phyloP scores from a whole-genome alignment of 108 stramenopile genomes.

The Cyclotella distinguenda region DNA sequence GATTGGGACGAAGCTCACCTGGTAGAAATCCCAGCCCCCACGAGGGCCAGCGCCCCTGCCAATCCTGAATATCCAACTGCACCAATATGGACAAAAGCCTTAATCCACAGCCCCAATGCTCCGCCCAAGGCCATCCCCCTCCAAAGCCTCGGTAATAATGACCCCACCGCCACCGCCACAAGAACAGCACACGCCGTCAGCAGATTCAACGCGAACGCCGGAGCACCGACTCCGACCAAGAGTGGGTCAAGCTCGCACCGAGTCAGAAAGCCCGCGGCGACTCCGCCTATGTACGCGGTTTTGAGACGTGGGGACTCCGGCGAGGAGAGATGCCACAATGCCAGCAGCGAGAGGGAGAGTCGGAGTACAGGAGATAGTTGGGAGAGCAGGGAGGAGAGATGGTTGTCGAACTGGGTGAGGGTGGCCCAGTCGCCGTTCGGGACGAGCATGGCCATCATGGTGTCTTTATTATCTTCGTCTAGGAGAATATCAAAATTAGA shows the following conservation, averaged over 20 bases:
- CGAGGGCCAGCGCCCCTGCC: background rate
- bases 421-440: constrained; percentile 23
- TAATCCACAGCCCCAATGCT: background rate
- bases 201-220: background rate
- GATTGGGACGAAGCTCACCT: no score
- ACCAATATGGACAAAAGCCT: background rate
- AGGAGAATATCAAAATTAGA: no score
- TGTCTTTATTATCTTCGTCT: no score
- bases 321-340: constrained; percentile 38
- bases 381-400: background rate
- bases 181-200: background rate
- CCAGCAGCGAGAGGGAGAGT: constrained; percentile 33
- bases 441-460: background rate
- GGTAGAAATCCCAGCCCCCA: background rate
- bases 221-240: constrained; percentile 35
- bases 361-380: constrained; percentile 1
- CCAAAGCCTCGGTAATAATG: constrained; percentile 1
- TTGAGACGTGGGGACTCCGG: background rate
- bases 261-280: background rate
- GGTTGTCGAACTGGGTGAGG: background rate
- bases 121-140: constrained; percentile 5
- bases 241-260: background rate
- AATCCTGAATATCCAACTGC: background rate
- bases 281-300: background rate
- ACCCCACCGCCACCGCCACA: background rate